A percentile compares a stretch with the other conserved stretches of the same genome.
Conservation (phyloP, 257 asterid species). For the Capsicum chinense region DNA sequence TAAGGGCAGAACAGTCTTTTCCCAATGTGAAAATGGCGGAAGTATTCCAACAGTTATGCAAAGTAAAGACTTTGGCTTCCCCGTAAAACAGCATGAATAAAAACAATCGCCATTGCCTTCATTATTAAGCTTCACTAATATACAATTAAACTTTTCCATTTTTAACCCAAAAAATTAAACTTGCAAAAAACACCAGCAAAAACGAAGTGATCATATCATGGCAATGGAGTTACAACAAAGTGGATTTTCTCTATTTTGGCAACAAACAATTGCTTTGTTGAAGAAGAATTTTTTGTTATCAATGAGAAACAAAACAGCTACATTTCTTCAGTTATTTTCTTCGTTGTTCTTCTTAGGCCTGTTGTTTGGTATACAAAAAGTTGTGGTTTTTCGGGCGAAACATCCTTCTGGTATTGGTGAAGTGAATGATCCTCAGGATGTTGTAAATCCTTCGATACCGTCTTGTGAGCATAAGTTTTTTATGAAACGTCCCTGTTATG, state of each 20-base stretch:
- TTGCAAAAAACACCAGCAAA: background rate
- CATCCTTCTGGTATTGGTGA: constrained; percentile 27
- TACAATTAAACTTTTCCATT: background rate
- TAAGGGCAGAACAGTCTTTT: constrained; percentile 2
- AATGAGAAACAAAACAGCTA: constrained; percentile 35
- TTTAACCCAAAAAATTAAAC: background rate
- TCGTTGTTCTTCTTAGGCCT: constrained; percentile 47
- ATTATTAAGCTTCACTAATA: background rate
- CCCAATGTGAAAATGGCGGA: background rate
- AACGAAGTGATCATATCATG: background rate
- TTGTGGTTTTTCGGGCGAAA: background rate
- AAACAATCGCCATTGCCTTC: background rate
- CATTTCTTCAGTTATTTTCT: constrained; percentile 45
- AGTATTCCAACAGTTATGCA: background rate
- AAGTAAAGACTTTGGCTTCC: background rate
- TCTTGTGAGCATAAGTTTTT: constrained; percentile 48
- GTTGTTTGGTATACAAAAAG: constrained; percentile 36
- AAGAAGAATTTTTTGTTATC: constrained; percentile 44
- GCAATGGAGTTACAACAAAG: constrained; percentile 39
- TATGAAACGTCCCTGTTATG: constrained; percentile 44
- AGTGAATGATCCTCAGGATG: constrained; percentile 36
- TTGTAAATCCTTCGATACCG: constrained; percentile 39
- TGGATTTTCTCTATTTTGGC: constrained; percentile 44
- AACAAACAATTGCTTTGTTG: constrained; percentile 45
- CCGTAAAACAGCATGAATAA: background rate